Conservation (phyloP, 2,329 filamentous ascomycete genomes). For the Trichoderma aggressivum region DNA sequence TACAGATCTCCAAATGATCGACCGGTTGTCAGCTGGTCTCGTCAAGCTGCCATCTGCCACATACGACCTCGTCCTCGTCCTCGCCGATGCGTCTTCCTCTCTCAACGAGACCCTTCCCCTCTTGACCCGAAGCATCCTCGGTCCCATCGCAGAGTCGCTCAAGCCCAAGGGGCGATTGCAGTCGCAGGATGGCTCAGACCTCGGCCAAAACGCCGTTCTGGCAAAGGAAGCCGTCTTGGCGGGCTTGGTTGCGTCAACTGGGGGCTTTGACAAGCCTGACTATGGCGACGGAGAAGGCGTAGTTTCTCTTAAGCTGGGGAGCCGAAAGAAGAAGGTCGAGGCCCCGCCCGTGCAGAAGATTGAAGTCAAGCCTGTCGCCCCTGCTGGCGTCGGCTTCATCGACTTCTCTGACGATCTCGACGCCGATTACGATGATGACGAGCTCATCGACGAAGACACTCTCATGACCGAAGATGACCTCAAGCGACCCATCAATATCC, state of each 20-base stretch:
- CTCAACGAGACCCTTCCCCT: slow-evolving; percentile 58
- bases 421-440: slow-evolving; percentile 63
- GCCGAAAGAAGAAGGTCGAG: slow-evolving; percentile 36
- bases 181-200: slow-evolving; percentile 10
- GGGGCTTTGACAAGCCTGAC: slow-evolving; percentile 72
- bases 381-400: slow-evolving; percentile 64
- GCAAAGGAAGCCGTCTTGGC: slow-evolving; percentile 77
- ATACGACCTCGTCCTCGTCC: slow-evolving; percentile 81
- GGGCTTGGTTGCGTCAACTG: slow-evolving; percentile 63
- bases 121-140: slow-evolving; percentile 48
- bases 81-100: slow-evolving; percentile 57
- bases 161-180: slow-evolving; percentile 18
- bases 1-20: slow-evolving; percentile 96
- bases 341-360: slow-evolving; percentile 33
- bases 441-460: slow-evolving; percentile 86
- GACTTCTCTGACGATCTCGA: slow-evolving; percentile 58
- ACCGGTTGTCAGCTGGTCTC: slow-evolving; percentile 79
- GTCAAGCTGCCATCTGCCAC: slow-evolving; percentile 71
- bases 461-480: slow-evolving; percentile 84
- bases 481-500: slow-evolving; percentile 70
- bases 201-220: not conserved
- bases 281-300: slow-evolving; percentile 50
- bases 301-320: slow-evolving; percentile 45
- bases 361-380: slow-evolving; percentile 38
- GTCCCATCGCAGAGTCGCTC: slow-evolving; percentile 16